These are phyloP conservation scores for Aspergillus persii DNA, from an alignment of 2,329 filamentous ascomycete species.

Conservation along the genomic window DNA sequence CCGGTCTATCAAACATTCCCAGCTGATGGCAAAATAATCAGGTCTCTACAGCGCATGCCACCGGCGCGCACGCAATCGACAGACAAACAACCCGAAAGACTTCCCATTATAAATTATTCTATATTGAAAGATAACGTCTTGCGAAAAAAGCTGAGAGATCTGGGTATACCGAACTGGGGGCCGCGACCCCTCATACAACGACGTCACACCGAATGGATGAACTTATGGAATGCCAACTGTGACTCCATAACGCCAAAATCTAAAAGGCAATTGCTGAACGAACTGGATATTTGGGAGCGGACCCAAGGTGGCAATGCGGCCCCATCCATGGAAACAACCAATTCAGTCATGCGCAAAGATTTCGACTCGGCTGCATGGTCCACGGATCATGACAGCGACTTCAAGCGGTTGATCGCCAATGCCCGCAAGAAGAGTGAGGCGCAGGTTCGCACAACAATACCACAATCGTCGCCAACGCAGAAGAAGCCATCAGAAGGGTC, in stretches of 20 bases:
- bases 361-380: constrained; percentile 81
- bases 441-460: constrained; percentile 25
- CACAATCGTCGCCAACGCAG: constrained; percentile 15
- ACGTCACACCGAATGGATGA: constrained; percentile 90
- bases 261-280: constrained; percentile 69
- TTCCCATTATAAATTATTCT: constrained; percentile 82
- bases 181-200: constrained; percentile 67
- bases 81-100: constrained; percentile 55
- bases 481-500: constrained; percentile 4
- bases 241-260: constrained; percentile 73
- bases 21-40: background rate
- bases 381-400: constrained; percentile 68
- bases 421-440: constrained; percentile 58
- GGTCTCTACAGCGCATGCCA: constrained; percentile 16
- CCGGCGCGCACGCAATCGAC: constrained; percentile 17
- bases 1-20: constrained; percentile 11
- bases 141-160: constrained; percentile 75
- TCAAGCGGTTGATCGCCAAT: constrained; percentile 73
- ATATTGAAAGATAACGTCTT: constrained; percentile 77
- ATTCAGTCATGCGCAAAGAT: constrained; percentile 74
- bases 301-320: constrained; percentile 66
- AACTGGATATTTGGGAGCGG: constrained; percentile 83
- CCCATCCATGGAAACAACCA: constrained; percentile 19
- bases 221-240: constrained; percentile 95
- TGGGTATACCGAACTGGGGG: constrained; percentile 73